A percentile compares a stretch with the other conserved stretches of the same genome.
These are phyloP conservation scores for Psilocybe sp. DNA, from an alignment of 768 basidiomycete genomes.

Conservation along the genomic window DNA sequence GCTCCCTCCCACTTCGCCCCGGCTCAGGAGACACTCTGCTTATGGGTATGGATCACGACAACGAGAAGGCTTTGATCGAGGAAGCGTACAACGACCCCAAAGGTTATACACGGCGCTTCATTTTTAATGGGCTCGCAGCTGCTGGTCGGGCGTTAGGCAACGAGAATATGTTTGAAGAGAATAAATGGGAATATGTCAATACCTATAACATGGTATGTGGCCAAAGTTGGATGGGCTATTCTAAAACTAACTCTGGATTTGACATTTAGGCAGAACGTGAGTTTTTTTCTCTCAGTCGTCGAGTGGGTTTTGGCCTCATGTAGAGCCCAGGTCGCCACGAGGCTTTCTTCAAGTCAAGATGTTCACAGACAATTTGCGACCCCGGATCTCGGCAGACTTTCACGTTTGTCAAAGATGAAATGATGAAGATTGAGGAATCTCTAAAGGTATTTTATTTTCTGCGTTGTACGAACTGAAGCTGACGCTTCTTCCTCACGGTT, in stretches of 20 bases:
- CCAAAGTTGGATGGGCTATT: not conserved
- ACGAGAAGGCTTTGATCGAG: constrained; percentile 68
- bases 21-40: constrained; percentile 79
- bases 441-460: constrained; percentile 60
- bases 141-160: constrained; percentile 70
- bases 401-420: constrained; percentile 66
- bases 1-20: constrained; percentile 72
- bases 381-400: constrained; percentile 43
- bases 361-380: constrained; percentile 53
- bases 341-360: constrained; percentile 75
- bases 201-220: constrained; percentile 38
- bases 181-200: constrained; percentile 80
- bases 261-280: constrained; percentile 25
- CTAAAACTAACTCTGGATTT: constrained; percentile 1
- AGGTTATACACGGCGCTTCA: constrained; percentile 72
- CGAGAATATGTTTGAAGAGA: constrained; percentile 57
- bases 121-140: constrained; percentile 79
- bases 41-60: constrained; percentile 88
- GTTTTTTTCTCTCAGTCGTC: constrained; percentile 2
- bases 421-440: constrained; percentile 83
- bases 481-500: constrained; percentile 1
- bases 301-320: constrained; percentile 2
- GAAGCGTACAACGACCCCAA: constrained; percentile 82
- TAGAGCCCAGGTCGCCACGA: constrained; percentile 69
- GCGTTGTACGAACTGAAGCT: not conserved